Base-by-base conservation (phyloP, 441 rosid genomes). In the Mallotus repandus region DNA sequence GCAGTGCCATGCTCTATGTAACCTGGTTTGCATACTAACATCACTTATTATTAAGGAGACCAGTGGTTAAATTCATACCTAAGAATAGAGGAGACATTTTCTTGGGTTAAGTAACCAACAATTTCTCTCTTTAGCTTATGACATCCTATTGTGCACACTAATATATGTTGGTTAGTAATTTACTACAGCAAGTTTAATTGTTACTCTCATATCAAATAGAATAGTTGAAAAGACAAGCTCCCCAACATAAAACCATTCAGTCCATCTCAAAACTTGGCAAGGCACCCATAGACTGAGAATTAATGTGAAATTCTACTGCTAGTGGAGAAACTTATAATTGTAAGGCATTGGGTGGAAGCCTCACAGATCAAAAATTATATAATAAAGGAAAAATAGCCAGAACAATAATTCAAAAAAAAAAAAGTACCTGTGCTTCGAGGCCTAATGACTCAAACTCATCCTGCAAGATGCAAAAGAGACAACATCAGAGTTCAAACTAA, bases 381-480 rank as follows among this genome's bases (percentile, higher is more conserved):
- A 29, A 29, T 29, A 29, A 29, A 2, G 32, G 32, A 4, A 43
- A 29, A 38, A 55, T 38, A 18, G 50, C 10, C 35, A 50, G 2
- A 73, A 11, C 5, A 57, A 13, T 9, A 15, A 64, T 35, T 49
- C 57, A 52, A 65, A 52, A 16, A 21, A 67, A 60, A 73, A 7
- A 14, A 12, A 11, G 6, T 75, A 88, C 95, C 95, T 84, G 85
- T 65, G 82, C 71, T 78, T 88, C 91, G 46, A 76, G 79, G 76
- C 83, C 84, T 53, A 88, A 70, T 49, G 86, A 86, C 76, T 87
- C 84, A 38, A 90, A 90, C 64, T 78, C 89, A 63, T 88, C 88
- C 92, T 88, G 89, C 13, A 73, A 81, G 50, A 81, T 56, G 45
- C 38, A 46, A 76, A 43, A 72, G 61, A 61, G 66, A 68, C 9